phyloP scores from a whole-genome alignment of 306 rosid genomes.

The Coriaria nepalensis region DNA sequence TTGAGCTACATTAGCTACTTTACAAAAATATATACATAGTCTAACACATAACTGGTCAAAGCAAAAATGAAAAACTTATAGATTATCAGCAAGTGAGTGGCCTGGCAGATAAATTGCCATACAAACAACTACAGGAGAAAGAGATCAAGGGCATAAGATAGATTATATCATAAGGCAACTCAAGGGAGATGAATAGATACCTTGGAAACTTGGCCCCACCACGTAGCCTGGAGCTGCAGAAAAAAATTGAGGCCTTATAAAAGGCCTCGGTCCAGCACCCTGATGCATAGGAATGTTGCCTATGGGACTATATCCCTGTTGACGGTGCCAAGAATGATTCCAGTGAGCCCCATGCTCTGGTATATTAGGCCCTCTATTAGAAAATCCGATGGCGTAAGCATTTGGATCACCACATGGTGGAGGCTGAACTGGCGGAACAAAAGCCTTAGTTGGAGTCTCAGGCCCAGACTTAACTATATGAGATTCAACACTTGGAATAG shows the following conservation, averaged over 20 bases:
- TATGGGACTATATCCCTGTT: conserved; percentile 46
- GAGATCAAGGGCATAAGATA: not conserved
- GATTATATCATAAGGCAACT: not conserved
- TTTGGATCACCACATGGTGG: conserved; percentile 47
- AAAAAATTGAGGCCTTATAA: conserved; percentile 46
- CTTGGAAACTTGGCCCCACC: conserved; percentile 66
- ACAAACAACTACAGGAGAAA: not conserved
- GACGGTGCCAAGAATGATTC: conserved; percentile 71
- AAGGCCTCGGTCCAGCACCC: conserved; percentile 66
- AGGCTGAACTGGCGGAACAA: conserved; percentile 46
- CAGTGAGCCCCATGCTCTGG: conserved; percentile 52
- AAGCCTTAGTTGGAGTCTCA: conserved; percentile 43
- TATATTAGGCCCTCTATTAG: conserved; percentile 51
- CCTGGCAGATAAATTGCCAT: not conserved
- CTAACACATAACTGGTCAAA: no score
- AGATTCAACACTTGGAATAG: conserved; percentile 42
- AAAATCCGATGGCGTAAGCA: conserved; percentile 35
- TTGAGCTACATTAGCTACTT: no score
- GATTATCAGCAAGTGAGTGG: not conserved
- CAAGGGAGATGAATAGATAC: conserved; percentile 24
- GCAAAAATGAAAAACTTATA: no score
- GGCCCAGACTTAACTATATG: conserved; percentile 46
- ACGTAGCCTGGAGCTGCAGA: conserved; percentile 66
- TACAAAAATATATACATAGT: no score
- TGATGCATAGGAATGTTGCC: conserved; percentile 54